Evolutionary conservation across 148 eudicot genomes (phyloP).

Genomic region (Limonium bicolor): DNA sequence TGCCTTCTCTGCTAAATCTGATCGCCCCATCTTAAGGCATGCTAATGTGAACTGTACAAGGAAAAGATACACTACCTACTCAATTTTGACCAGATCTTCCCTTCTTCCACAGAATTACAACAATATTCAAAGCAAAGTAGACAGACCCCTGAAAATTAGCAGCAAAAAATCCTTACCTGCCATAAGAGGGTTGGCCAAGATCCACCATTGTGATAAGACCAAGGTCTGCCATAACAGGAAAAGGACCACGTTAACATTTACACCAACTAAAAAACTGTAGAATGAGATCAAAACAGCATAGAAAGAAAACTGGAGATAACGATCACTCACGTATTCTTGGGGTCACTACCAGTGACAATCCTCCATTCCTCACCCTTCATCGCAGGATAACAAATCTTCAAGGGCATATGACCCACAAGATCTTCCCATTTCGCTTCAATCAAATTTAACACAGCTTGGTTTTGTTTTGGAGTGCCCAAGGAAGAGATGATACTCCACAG

Average conservation of each 20-base stretch:
- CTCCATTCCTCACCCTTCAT: slow-evolving; percentile 54
- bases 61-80: too few relatives aligned
- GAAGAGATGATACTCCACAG: slow-evolving; percentile 45
- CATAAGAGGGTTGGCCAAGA: slow-evolving; percentile 7
- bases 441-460: slow-evolving; percentile 39
- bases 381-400: slow-evolving; percentile 68
- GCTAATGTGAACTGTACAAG: slow-evolving; percentile 76
- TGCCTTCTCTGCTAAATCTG: slow-evolving; percentile 69
- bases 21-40: slow-evolving; percentile 85
- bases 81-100: too few relatives aligned
- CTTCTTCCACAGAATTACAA: too few relatives aligned
- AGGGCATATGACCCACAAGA: slow-evolving; percentile 58
- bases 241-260: not conserved
- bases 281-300: not conserved
- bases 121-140: too few relatives aligned
- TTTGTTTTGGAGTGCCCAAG: slow-evolving; percentile 10
- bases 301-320: not conserved
- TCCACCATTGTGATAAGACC: slow-evolving; percentile 9
- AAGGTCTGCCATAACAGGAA: slow-evolving; percentile 2
- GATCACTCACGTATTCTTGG: slow-evolving; percentile 48
- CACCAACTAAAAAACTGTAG: not conserved
- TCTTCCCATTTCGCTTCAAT: slow-evolving; percentile 65
- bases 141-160: too few relatives aligned
- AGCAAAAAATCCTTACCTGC: slow-evolving; percentile 3
- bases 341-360: slow-evolving; percentile 60